Base-by-base conservation (phyloP, 768 basidiomycete species). In the Boletus speciosus region DNA sequence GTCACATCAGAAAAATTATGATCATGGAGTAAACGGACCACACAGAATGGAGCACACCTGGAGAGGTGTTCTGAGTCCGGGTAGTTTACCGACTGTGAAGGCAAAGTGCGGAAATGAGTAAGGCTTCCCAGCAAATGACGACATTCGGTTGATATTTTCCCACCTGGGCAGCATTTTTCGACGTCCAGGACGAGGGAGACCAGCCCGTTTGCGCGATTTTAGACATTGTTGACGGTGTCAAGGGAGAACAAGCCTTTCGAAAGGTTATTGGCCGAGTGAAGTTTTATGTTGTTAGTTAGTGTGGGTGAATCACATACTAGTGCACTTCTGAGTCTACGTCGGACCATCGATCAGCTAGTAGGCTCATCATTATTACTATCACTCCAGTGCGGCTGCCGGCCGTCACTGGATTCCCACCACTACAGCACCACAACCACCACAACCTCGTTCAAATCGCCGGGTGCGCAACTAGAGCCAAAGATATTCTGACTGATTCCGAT, bases 101-200 rank as follows among this genome's bases (percentile, higher is more conserved):
- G 6, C 32, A 44, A 48, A 49, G 44, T 43, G 41, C n/a, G 14
- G 49, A 36, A 29, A 35, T 51, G 39, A 51, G 50, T 16, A 50
- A 16, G 36, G 5, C 11, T 40, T 27, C 14, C 14, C 29, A 34
- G 27, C 25, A 32, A 11, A 37, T 52, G 39, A 47, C 34, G 36
- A 35, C 19, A 45, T 27, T 16, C 6, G 9, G 23, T 21, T 42
- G 32, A 51, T n/a, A 37, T 40, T 45, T 43, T 49, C 71, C 55
- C 46, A 86, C 87, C 80, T 95, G 93, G 7, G 88, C 87, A 16
- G 87, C 79, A 9, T 81, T 78, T 66, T 86, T 91, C 16, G 76
- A 73, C 69, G 78, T 85, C 94, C 94, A 98, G 1, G 89, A 90
- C 1, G 80, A 81, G 0, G 90, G 86, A 0, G 80, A 71, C 94